Base-by-base conservation (phyloP, 2,329 filamentous ascomycete species). In the Chalara sp. region DNA sequence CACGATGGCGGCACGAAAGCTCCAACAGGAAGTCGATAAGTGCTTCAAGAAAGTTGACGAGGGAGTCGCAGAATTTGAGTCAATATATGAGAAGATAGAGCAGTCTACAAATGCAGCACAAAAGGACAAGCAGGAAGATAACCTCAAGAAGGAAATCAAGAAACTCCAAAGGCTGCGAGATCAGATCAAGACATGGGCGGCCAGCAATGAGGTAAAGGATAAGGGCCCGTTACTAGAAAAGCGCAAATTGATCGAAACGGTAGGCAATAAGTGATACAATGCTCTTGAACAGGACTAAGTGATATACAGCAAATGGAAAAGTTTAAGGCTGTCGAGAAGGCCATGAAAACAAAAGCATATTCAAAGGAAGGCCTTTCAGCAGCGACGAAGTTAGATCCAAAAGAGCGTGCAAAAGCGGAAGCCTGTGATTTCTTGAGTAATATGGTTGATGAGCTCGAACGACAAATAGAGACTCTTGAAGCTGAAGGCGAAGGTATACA, bases 331-430 rank as follows among this genome's bases (percentile, higher is more conserved):
- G 93, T 99, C 48, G 93, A 99, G 72, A 99, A 99, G 76, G 93
- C 96, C 65, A 97, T 99, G 93, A 99, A 99, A 78, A 99, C 93
- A 51, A 99, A 99, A 71, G 93, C 93, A 55, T 99, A 96, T 72
- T 97, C 93, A 56, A 97, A 99, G 76, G 93, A 97, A 72, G 93
- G 93, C 43, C 74, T 99, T 58, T 93, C 89, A 57, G 88, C 92
- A 48, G 89, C 90, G 30, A 85, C 89, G 47, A 95, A 95, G 70
- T 79, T 97, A 57, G 93, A 99, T 72, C 93, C 93, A n/a, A 95
- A 91, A 68, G 93, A 97, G 69, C 89, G 95, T 69, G 92, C 95
- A 67, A 95, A 96, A 72, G 76, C 87, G 55, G 92, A 97, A 63
- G 79, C 87, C 32, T 82, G 85, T 72, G 86, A 96, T 51, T 97